A percentile compares a stretch with the other conserved stretches of the same genome.
Conservation (phyloP, 2,329 filamentous ascomycete species). For the Arthrobotrys entomopaga region DNA sequence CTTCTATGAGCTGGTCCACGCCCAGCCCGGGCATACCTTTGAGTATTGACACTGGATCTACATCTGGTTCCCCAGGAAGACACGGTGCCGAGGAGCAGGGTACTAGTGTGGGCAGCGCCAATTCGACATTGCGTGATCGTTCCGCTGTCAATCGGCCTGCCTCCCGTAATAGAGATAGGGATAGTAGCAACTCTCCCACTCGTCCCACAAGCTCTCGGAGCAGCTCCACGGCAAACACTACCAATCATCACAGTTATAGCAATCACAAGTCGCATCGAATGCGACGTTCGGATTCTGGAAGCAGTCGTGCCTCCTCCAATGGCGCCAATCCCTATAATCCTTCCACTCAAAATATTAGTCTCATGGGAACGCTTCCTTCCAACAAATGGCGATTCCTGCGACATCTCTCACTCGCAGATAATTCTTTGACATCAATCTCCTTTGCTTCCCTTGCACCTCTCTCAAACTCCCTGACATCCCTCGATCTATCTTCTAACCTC, state of each 20-base stretch:
- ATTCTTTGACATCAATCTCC: slow-evolving; percentile 83
- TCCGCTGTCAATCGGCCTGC: slow-evolving; percentile 55
- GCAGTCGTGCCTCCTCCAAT: slow-evolving; percentile 76
- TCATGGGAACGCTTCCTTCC: slow-evolving; percentile 75
- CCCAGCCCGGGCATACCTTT: slow-evolving; percentile 55
- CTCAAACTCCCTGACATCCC: slow-evolving; percentile 85
- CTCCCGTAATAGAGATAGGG: slow-evolving; percentile 63
- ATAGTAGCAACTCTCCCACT: slow-evolving; percentile 81
- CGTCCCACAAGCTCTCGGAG: slow-evolving; percentile 81
- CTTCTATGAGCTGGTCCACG: slow-evolving; percentile 77
- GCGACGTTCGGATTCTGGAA: slow-evolving; percentile 87
- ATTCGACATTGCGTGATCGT: slow-evolving; percentile 55
- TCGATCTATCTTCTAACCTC: slow-evolving; percentile 91
- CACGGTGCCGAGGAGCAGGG: slow-evolving; percentile 43
- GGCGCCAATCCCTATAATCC: slow-evolving; percentile 54
- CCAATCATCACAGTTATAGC: slow-evolving; percentile 60
- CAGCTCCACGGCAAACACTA: slow-evolving; percentile 65
- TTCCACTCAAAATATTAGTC: slow-evolving; percentile 51
- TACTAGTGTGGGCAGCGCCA: slow-evolving; percentile 47
- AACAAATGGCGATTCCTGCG: slow-evolving; percentile 95
- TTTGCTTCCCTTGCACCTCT: slow-evolving; percentile 80
- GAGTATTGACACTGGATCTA: slow-evolving; percentile 53
- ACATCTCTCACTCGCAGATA: slow-evolving; percentile 91
- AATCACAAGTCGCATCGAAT: slow-evolving; percentile 76
- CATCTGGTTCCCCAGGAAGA: slow-evolving; percentile 47